phyloP scores from a whole-genome alignment of 164 flowering plant species.

The Taxillus chinensis region DNA sequence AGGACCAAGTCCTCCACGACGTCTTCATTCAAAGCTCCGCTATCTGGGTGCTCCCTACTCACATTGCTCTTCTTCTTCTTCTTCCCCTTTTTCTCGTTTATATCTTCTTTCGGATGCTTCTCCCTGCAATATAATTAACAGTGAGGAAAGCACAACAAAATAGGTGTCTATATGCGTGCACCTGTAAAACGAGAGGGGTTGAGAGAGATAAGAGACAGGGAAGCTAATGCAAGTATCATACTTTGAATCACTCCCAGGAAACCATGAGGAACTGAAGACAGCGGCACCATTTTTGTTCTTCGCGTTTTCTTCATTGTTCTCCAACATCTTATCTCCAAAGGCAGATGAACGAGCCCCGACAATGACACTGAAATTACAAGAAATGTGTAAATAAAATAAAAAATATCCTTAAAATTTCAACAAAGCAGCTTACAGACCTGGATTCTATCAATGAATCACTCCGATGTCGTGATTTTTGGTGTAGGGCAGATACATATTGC shows the following conservation, averaged over 20 bases:
- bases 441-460: conserved; percentile 54
- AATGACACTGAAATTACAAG: conserved; percentile 45
- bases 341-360: conserved; percentile 58
- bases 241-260: conserved; percentile 55
- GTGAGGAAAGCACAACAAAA: background rate
- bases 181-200: background rate
- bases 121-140: background rate
- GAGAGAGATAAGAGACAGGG: background rate
- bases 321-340: conserved; percentile 33
- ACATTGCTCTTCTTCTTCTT: background rate
- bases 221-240: conserved; percentile 15
- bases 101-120: background rate
- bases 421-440: conserved; percentile 34
- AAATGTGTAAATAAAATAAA: background rate
- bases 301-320: conserved; percentile 29
- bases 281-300: conserved; percentile 28
- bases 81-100: background rate
- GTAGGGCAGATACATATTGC: conserved; percentile 41
- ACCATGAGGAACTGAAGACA: conserved; percentile 63
- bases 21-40: background rate
- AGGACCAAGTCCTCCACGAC: background rate
- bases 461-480: conserved; percentile 55
- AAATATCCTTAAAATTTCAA: background rate
- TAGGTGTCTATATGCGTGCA: too few relatives aligned
- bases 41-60: background rate